These are phyloP conservation scores for Ramaria sp. DNA, from an alignment of 768 basidiomycete species.

Conservation along the genomic window DNA sequence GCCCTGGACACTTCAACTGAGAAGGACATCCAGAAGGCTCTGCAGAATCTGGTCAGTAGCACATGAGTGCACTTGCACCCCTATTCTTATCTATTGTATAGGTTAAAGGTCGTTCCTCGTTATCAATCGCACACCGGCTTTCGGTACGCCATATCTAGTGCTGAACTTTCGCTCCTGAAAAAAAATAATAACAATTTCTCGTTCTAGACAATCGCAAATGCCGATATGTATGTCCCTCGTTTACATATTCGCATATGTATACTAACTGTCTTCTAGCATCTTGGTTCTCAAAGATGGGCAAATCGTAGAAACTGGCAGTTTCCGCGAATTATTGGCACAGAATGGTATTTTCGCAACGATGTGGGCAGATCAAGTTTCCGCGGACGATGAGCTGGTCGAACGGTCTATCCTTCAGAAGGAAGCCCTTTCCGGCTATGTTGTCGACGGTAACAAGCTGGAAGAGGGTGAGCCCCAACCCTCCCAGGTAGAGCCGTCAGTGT, in stretches of 20 bases:
- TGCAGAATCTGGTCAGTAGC: constrained; percentile 55
- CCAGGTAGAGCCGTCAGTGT: constrained; percentile 6
- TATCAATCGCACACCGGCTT: constrained; percentile 73
- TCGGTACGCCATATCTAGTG: constrained; percentile 39
- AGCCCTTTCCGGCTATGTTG: constrained; percentile 34
- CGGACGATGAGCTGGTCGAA: constrained; percentile 38
- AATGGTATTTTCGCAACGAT: constrained; percentile 71
- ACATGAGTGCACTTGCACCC: background rate
- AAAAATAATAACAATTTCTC: constrained; percentile 13
- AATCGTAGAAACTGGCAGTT: constrained; percentile 73
- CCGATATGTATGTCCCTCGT: constrained; percentile 31
- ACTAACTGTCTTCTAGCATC: constrained; percentile 54
- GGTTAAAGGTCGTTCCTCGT: constrained; percentile 51
- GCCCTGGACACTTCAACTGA: constrained; percentile 88
- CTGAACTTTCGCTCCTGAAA: constrained; percentile 2
- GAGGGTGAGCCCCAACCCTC: constrained; percentile 20
- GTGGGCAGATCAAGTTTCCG: constrained; percentile 80
- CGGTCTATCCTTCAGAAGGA: constrained; percentile 24
- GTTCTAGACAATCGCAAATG: constrained; percentile 40
- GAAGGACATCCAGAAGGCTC: constrained; percentile 78
- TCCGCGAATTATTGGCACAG: constrained; percentile 61
- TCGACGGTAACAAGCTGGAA: background rate
- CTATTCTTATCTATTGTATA: constrained; percentile 6
- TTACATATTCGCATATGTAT: constrained; percentile 29
- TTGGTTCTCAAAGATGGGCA: constrained; percentile 85